Percentiles rank a stretch among this genome's conserved stretches.
Conservation (phyloP, 768 basidiomycete species). For the Suillus tomentosus region DNA sequence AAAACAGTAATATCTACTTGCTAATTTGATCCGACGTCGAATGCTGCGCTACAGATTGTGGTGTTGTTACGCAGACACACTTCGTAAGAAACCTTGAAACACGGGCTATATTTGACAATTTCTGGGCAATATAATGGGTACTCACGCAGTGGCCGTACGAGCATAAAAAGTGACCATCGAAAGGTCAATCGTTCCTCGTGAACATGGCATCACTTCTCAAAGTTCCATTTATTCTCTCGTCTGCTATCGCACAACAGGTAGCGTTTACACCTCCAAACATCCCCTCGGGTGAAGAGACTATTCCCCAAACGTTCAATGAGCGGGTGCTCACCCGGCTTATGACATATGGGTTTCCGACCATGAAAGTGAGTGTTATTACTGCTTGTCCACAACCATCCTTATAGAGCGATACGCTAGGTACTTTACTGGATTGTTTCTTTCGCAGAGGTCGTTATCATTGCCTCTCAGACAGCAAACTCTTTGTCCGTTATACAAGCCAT, state of each 20-base stretch:
- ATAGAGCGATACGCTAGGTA: neutral
- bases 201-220: slow-evolving; percentile 34
- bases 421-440: slow-evolving; percentile 1
- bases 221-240: slow-evolving; percentile 43
- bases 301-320: slow-evolving; percentile 1
- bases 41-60: neutral
- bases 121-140: too few relatives aligned
- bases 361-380: neutral
- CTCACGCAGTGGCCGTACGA: too few relatives aligned
- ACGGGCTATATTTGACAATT: too few relatives aligned
- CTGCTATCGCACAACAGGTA: slow-evolving; percentile 42
- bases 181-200: neutral
- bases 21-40: too few relatives aligned
- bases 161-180: neutral
- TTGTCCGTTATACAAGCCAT: neutral
- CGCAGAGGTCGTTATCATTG: slow-evolving; percentile 1
- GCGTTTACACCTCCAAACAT: slow-evolving; percentile 48
- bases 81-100: too few relatives aligned
- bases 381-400: neutral
- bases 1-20: too few relatives aligned
- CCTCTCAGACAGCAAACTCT: neutral
- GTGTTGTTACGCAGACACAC: too few relatives aligned
- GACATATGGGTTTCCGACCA: neutral
- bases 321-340: neutral
- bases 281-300: slow-evolving; percentile 38